Conservation (phyloP, 495 filamentous ascomycete genomes). For the Chaetomium fimeti region DNA sequence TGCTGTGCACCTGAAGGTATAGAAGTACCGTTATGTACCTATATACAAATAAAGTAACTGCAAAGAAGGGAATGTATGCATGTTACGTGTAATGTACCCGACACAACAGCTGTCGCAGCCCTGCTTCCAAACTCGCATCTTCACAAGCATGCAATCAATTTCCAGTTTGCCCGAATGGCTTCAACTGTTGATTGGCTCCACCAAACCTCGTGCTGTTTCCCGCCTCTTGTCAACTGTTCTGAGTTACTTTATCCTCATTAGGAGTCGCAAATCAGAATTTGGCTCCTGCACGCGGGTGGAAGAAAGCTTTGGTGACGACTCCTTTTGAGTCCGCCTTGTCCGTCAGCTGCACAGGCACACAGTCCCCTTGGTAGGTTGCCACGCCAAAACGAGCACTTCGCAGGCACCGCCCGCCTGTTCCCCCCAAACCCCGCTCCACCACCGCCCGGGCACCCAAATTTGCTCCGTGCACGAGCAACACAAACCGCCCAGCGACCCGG, state of each 20-base stretch:
- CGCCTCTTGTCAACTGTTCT: neutral
- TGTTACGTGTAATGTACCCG: too few relatives aligned
- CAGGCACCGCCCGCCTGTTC: constrained; percentile 6
- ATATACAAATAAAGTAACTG: neutral
- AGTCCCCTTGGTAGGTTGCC: constrained; percentile 6
- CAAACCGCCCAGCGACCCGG: constrained; percentile 21
- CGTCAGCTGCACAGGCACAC: constrained; percentile 28
- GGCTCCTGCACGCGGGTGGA: neutral
- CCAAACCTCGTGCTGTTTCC: neutral
- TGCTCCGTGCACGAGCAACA: constrained; percentile 30
- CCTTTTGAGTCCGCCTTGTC: neutral
- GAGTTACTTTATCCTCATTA: neutral
- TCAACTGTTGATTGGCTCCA: neutral
- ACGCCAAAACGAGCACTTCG: constrained; percentile 25
- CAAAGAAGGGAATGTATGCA: neutral
- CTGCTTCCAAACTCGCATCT: neutral
- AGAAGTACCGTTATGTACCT: neutral
- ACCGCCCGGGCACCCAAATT: constrained; percentile 25
- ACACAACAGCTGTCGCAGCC: too few relatives aligned
- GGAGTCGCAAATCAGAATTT: neutral
- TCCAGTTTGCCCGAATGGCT: neutral
- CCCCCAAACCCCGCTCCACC: constrained; percentile 31
- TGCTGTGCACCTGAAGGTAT: neutral
- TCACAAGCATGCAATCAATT: neutral
- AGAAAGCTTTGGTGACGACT: neutral